Evolutionary conservation across 192 early-diverging fungal species (phyloP).

Genomic region (Helicostylum pulchrum): DNA sequence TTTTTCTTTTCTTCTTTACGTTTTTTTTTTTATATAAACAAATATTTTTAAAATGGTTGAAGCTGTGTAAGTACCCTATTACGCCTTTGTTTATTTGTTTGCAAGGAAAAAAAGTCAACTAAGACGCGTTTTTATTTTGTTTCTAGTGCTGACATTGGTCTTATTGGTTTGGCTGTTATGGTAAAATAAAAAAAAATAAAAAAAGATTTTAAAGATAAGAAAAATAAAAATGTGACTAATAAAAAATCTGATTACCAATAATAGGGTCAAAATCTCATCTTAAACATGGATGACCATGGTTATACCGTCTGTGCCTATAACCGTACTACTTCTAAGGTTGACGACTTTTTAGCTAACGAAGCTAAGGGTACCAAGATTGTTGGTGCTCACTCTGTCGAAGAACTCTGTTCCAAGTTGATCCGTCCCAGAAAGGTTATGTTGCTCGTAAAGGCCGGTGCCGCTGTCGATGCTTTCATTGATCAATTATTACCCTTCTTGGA

Average conservation of each 20-base stretch:
- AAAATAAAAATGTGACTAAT: neutral
- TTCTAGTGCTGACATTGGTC: conserved; percentile 94
- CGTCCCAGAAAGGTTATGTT: conserved; percentile 96
- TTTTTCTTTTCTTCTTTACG: neutral
- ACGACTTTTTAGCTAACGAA: conserved; percentile 91
- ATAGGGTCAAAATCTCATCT: conserved; percentile 97
- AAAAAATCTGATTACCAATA: neutral
- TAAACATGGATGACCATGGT: conserved; percentile 98
- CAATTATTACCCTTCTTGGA: conserved; percentile 86
- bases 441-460: conserved; percentile 93
- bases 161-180: conserved; percentile 99
- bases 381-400: conserved; percentile 92
- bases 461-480: conserved; percentile 95
- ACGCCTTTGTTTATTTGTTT: neutral
- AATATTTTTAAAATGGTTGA: conserved; percentile 13
- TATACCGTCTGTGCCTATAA: conserved; percentile 95
- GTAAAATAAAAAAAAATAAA: conserved; percentile 43
- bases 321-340: conserved; percentile 92
- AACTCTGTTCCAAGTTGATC: conserved; percentile 93
- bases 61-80: conserved; percentile 3
- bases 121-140: neutral
- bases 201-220: neutral
- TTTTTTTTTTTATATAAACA: neutral
- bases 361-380: conserved; percentile 97
- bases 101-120: too few relatives aligned